A percentile compares a stretch with the other conserved stretches of the same genome.
phyloP scores from a whole-genome alignment of 345 rosid species.

The Eucalyptus fibrosa region DNA sequence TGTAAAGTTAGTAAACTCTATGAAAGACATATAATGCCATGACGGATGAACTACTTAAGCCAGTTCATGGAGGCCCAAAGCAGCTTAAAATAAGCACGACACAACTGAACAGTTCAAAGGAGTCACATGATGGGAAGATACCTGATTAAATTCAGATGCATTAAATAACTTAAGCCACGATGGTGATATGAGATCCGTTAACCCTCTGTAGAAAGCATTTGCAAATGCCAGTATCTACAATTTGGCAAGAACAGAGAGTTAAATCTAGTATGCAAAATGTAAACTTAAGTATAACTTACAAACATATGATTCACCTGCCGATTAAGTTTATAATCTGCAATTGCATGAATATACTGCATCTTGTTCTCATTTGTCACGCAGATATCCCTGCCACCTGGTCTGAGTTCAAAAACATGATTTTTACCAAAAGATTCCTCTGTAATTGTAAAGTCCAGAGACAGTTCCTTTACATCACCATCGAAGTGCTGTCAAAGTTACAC shows the following conservation, averaged over 20 bases:
- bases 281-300: background rate
- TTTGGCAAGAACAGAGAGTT: slow-evolving; percentile 3
- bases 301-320: slow-evolving; percentile 51
- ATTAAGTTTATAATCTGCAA: slow-evolving; percentile 95
- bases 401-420: slow-evolving; percentile 61
- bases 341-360: slow-evolving; percentile 97
- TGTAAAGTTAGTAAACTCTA: background rate
- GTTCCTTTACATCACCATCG: slow-evolving; percentile 82
- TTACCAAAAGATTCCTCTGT: slow-evolving; percentile 84
- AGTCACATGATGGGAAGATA: slow-evolving; percentile 1
- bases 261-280: background rate
- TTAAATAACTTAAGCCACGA: slow-evolving; percentile 92
- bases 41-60: background rate
- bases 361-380: slow-evolving; percentile 80
- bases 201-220: slow-evolving; percentile 90
- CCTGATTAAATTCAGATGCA: slow-evolving; percentile 96
- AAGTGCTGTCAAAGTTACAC: slow-evolving; percentile 33
- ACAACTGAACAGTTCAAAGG: background rate
- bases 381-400: slow-evolving; percentile 78
- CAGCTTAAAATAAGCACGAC: background rate
- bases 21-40: background rate
- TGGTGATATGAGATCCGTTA: slow-evolving; percentile 81
- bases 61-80: background rate
- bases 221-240: slow-evolving; percentile 86
- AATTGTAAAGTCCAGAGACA: slow-evolving; percentile 82